Conservation (phyloP, 148 eudicot species). For the Cornus kousa region DNA sequence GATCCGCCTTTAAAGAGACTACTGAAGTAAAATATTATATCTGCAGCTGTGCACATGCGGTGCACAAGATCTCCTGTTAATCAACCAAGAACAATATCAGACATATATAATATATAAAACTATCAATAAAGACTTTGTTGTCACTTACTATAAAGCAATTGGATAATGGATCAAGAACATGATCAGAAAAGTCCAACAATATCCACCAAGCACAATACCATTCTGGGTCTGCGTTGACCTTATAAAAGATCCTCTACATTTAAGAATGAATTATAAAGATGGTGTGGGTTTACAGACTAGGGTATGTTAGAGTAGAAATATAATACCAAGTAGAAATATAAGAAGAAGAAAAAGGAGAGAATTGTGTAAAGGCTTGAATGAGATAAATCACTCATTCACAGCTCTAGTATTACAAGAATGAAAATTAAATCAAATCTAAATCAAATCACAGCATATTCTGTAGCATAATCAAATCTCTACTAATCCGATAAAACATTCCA, state of each 20-base stretch:
- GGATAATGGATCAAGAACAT: background rate
- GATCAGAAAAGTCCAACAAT: too few relatives aligned
- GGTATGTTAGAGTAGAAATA: too few relatives aligned
- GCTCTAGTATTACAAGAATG: too few relatives aligned
- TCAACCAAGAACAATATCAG: background rate
- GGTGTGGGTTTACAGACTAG: background rate
- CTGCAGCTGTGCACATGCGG: slow-evolving; percentile 77
- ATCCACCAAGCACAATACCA: background rate
- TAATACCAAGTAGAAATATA: too few relatives aligned
- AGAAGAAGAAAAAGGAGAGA: too few relatives aligned
- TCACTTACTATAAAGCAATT: background rate
- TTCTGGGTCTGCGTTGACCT: background rate
- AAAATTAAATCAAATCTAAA: too few relatives aligned
- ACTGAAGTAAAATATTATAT: slow-evolving; percentile 48
- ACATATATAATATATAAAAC: background rate
- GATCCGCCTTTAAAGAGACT: slow-evolving; percentile 38
- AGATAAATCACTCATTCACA: too few relatives aligned
- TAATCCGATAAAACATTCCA: too few relatives aligned
- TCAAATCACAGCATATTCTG: too few relatives aligned
- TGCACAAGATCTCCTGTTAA: slow-evolving; percentile 53
- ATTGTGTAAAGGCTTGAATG: too few relatives aligned
- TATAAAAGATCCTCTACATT: background rate
- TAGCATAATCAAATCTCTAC: too few relatives aligned
- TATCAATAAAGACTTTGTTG: background rate
- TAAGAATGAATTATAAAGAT: background rate